Evolutionary conservation across 441 rosid genomes (phyloP).

Genomic region (Bruguiera hainesii): DNA sequence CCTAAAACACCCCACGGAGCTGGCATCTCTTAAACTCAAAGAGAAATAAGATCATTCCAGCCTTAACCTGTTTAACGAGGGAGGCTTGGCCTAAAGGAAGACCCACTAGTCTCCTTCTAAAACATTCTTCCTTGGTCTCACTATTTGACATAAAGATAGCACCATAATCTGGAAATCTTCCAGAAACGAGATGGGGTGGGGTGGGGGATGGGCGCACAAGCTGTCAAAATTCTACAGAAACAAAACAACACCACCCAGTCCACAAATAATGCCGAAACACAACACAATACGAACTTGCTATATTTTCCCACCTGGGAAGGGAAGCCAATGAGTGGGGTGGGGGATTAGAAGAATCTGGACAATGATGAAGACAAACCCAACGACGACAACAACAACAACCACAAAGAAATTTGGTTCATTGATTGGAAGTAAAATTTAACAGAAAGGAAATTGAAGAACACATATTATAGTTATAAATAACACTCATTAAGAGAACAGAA

Average conservation of each 20-base stretch:
- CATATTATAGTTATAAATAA: too few relatives aligned
- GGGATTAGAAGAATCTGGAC: too few relatives aligned
- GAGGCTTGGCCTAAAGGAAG: conserved; percentile 38
- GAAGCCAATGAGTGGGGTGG: too few relatives aligned
- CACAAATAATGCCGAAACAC: too few relatives aligned
- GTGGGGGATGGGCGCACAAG: conserved; percentile 9
- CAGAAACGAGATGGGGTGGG: conserved; percentile 10
- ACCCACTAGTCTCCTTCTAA: conserved; percentile 42
- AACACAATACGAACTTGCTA: too few relatives aligned
- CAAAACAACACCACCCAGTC: conserved; percentile 16
- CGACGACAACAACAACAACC: too few relatives aligned
- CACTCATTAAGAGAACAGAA: too few relatives aligned
- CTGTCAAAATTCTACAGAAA: conserved; percentile 33
- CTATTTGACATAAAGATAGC: conserved; percentile 65
- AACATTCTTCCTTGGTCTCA: conserved; percentile 45
- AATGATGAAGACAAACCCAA: too few relatives aligned
- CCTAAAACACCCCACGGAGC: conserved; percentile 64
- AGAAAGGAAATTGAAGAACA: too few relatives aligned
- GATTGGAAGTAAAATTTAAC: too few relatives aligned
- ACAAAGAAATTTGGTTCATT: too few relatives aligned
- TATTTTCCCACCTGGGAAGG: too few relatives aligned
- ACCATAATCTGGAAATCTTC: conserved; percentile 48
- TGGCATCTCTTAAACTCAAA: conserved; percentile 60
- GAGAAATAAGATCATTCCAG: conserved; percentile 66
- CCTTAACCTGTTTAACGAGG: conserved; percentile 56